Base-by-base conservation (phyloP, 305 asterid species). In the Plantago lanceolata region DNA sequence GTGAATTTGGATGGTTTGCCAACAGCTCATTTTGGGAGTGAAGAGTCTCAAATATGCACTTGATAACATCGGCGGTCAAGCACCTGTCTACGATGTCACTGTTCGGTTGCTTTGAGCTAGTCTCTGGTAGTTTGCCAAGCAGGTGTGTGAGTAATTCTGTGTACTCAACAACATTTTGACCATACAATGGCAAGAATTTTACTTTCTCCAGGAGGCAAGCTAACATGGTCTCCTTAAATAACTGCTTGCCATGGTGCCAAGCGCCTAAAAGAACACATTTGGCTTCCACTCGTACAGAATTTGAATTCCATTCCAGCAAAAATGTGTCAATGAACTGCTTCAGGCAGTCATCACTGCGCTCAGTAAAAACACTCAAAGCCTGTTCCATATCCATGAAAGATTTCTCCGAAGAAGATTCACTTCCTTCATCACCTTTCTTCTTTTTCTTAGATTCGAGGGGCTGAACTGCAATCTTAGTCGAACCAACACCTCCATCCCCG, bases 1-100 rank as follows among this genome's bases (percentile, higher is more conserved):
- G 97, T 58, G 99, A 94, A 75, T 94, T 94, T n/a, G 99, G 99
- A 85, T 94, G 99, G 77, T 94, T 94, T 14, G 99, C 99, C 83
- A 94, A 77, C 76, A 94, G 96, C 80, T 94, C 99, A 76, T 94
- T 94, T 76, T 94, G 99, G 21, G 90, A 86, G 75, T 86, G 94
- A 55, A 94, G 95, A 6, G 97, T 90, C 81, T 88, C 96, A 77
- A 85, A 88, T 52, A 94, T 76, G 81, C 93, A 83, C 75, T 66
- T 84, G 51, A 90, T 78, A 68, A 88, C 95, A 64, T 94, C 96
- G 48, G 93, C 63, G 71, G 93, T 85, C 85, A 94, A 73, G 85
- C 96, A 88, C 73, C 79, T 91, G 78, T 94, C 96, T 21, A 86
- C 70, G 19, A 86, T 78, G 66, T 94, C 99, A 71, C 61, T 78